Conservation (phyloP, 306 rosid species). For the Cicer cuneatum region DNA sequence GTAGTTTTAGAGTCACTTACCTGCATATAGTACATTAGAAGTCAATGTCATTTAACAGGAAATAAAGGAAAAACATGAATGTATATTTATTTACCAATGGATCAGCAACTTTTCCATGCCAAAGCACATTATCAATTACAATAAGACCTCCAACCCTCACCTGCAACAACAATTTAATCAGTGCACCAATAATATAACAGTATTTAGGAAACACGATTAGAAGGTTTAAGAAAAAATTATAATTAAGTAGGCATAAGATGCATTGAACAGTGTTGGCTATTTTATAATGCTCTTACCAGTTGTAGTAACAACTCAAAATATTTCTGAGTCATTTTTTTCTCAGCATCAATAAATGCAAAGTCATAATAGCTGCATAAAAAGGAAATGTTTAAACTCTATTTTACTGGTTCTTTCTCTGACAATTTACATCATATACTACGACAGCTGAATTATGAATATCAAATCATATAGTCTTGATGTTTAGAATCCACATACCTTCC, state of each 20-base stretch:
- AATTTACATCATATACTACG: conserved; percentile 27
- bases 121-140: conserved; percentile 89
- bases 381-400: conserved; percentile 42
- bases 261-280: background rate
- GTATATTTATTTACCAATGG: conserved; percentile 60
- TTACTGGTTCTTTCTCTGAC: conserved; percentile 7
- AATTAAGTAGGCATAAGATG: conserved; percentile 18
- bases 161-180: conserved; percentile 53
- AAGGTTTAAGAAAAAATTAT: conserved; percentile 6
- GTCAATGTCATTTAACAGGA: conserved; percentile 36
- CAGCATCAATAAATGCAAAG: conserved; percentile 94
- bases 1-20: conserved; percentile 72
- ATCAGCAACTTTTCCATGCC: conserved; percentile 97
- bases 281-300: conserved; percentile 62
- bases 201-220: conserved; percentile 15
- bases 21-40: conserved; percentile 52
- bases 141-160: conserved; percentile 87
- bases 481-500: conserved; percentile 66
- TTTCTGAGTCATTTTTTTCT: conserved; percentile 81
- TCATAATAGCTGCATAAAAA: conserved; percentile 79
- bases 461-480: background rate
- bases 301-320: conserved; percentile 79
- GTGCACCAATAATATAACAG: background rate
- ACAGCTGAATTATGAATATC: conserved; percentile 4
- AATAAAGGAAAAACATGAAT: conserved; percentile 18